These are phyloP conservation scores for Strobilomyces dryophilus DNA, from an alignment of 768 basidiomycete genomes.

Conservation along the genomic window DNA sequence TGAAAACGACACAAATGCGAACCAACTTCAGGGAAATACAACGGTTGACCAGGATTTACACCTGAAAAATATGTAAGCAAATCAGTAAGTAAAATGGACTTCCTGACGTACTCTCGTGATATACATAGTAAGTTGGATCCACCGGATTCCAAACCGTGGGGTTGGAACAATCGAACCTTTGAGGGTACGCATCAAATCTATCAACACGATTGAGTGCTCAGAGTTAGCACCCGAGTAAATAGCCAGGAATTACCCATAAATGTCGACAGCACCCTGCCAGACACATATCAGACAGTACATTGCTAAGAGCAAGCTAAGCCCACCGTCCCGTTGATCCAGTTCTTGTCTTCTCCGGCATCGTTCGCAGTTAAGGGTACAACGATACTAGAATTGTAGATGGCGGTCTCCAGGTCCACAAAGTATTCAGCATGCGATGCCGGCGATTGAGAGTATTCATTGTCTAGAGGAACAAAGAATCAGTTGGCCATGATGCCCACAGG, in stretches of 20 bases:
- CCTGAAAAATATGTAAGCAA: slow-evolving; percentile 35
- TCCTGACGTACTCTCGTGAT: slow-evolving; percentile 42
- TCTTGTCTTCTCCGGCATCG: slow-evolving; percentile 52
- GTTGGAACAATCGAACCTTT: slow-evolving; percentile 77
- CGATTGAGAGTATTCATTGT: slow-evolving; percentile 71
- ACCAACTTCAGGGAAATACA: slow-evolving; percentile 67
- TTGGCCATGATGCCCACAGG: background rate
- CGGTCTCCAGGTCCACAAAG: slow-evolving; percentile 57
- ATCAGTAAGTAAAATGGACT: background rate
- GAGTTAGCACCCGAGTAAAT: background rate
- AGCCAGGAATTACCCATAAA: slow-evolving; percentile 46
- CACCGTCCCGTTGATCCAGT: slow-evolving; percentile 71
- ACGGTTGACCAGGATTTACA: slow-evolving; percentile 49
- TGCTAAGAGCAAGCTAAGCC: slow-evolving; percentile 11
- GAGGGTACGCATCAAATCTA: slow-evolving; percentile 69
- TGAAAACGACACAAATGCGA: background rate
- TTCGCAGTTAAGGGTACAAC: slow-evolving; percentile 74
- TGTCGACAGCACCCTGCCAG: slow-evolving; percentile 63
- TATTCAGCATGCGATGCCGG: slow-evolving; percentile 45
- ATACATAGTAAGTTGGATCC: slow-evolving; percentile 57
- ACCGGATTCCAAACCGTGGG: slow-evolving; percentile 64
- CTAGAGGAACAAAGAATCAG: slow-evolving; percentile 30
- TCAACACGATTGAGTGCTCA: background rate
- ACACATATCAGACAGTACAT: slow-evolving; percentile 2
- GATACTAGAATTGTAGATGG: slow-evolving; percentile 52